These are phyloP conservation scores for Medicago truncatula DNA, from an alignment of 306 rosid species.

Conservation along the genomic window MtrunA17r5.0-ANR NC_053042.1:34727501-34728000, in stretches of 20 bases:
- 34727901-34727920: not conserved
- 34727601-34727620: slow-evolving; percentile 47
- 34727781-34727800: not conserved
- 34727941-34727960: slow-evolving; percentile 12
- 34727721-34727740: slow-evolving; percentile 18
- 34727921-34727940: not conserved
- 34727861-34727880: not conserved
- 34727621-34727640: not conserved
- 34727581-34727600: slow-evolving; percentile 49
- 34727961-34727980: slow-evolving; percentile 38
- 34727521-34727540: slow-evolving; percentile 46
- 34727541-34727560: slow-evolving; percentile 36
- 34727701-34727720: slow-evolving; percentile 40
- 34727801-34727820: not conserved
- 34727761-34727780: not conserved
- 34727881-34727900: not conserved
- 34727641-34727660: not conserved
- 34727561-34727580: slow-evolving; percentile 31
- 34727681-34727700: slow-evolving; percentile 19
- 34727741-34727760: not conserved
- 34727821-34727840: not conserved
- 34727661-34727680: slow-evolving; percentile 14
- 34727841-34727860: not conserved
- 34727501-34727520: slow-evolving; percentile 22
- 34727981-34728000: slow-evolving; percentile 39